phyloP scores from a whole-genome alignment of 2,329 filamentous ascomycete species.

The Hypoxylon sp. region DNA sequence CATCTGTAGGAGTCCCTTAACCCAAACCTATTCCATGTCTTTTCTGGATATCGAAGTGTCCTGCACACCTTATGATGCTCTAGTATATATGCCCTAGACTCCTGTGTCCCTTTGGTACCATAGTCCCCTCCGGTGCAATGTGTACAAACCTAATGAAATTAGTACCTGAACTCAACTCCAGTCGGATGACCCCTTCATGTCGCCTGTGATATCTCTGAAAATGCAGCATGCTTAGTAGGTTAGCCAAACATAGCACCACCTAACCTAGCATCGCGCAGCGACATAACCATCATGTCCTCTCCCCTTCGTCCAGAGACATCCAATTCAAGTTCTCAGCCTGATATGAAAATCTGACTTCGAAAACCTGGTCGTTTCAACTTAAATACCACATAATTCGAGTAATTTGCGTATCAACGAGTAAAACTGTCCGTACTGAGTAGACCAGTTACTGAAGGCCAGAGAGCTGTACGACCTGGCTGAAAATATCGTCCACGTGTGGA shows the following conservation, averaged over 20 bases:
- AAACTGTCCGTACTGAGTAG: conserved; percentile 16
- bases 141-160: conserved; percentile 48
- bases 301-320: conserved; percentile 24
- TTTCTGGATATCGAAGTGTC: conserved; percentile 48
- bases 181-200: conserved; percentile 36
- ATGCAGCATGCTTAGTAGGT: conserved; percentile 31
- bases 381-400: conserved; percentile 22
- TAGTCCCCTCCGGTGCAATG: conserved; percentile 32
- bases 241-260: conserved; percentile 36
- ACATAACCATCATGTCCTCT: conserved; percentile 25
- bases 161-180: conserved; percentile 30
- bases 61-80: conserved; percentile 50
- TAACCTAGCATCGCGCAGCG: conserved; percentile 28
- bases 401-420: conserved; percentile 19
- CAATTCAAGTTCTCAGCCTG: conserved; percentile 22
- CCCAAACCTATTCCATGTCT: conserved; percentile 36
- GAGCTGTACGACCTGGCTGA: conserved; percentile 24
- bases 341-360: conserved; percentile 17
- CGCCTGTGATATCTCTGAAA: conserved; percentile 35
- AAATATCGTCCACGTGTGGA: conserved; percentile 44
- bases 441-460: conserved; percentile 11
- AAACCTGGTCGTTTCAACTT: conserved; percentile 18
- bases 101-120: conserved; percentile 38
- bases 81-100: conserved; percentile 52
- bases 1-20: conserved; percentile 44